Conservation (phyloP, 164 flowering plant species). For the Umbilicus rupestris region DNA sequence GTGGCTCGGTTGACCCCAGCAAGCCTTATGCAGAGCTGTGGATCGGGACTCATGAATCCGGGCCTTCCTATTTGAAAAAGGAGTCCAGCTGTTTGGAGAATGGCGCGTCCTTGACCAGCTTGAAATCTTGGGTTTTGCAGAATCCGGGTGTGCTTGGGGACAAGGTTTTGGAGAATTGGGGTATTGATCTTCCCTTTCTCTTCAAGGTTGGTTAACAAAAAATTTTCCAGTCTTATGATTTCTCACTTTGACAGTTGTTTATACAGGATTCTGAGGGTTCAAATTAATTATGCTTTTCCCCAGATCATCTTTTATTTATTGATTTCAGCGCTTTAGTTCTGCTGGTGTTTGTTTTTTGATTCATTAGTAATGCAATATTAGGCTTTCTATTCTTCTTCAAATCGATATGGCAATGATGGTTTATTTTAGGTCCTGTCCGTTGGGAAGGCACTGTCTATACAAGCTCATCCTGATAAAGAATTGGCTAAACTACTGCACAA, state of each 20-base stretch:
- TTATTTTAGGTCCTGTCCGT: constrained; percentile 69
- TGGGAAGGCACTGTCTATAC: constrained; percentile 88
- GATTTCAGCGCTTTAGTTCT: no score
- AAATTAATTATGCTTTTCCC: neutral
- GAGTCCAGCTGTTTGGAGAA: neutral
- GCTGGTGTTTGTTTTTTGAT: neutral
- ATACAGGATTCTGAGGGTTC: neutral
- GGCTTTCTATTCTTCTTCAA: neutral
- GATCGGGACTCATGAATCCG: constrained; percentile 44
- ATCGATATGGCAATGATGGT: neutral
- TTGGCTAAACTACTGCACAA: constrained; percentile 56
- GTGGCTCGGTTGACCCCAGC: constrained; percentile 18
- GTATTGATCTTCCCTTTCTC: constrained; percentile 4
- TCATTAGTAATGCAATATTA: neutral
- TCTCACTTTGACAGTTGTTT: neutral
- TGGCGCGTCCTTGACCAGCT: neutral
- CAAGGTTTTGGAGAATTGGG: constrained; percentile 4
- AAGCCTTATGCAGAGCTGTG: constrained; percentile 40
- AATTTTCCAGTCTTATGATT: no score
- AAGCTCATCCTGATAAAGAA: constrained; percentile 92
- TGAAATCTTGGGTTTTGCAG: constrained; percentile 5
- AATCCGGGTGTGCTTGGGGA: constrained; percentile 1
- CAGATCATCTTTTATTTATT: neutral
- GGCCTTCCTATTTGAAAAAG: constrained; percentile 20
- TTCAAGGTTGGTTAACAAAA: constrained; percentile 3